Base-by-base conservation (phyloP, 2,329 filamentous ascomycete species). In the Talaromyces atroroseus region DNA sequence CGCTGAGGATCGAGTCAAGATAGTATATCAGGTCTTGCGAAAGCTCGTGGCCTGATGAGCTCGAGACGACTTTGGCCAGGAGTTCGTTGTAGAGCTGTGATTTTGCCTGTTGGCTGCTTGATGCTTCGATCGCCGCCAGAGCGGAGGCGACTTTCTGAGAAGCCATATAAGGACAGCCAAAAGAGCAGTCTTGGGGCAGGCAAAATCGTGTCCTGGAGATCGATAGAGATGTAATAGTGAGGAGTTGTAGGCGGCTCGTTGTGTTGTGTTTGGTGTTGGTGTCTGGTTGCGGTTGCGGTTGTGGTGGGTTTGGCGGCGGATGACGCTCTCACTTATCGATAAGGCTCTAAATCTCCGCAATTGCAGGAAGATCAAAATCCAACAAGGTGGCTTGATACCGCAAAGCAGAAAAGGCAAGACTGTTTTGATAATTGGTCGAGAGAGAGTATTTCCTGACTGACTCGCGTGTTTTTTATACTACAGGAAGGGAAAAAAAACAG, bases 1-100 rank as follows among this genome's bases (percentile, higher is more conserved):
- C 85, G 61, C 77, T 79, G 61, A 92, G 82, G 53, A 92, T 80
- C 50, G 91, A 82, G 64, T 86, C 80, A 54, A 86, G 78, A 63
- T 89, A 86, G 65, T 83, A 82, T 59, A 83, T 84, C 58, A 92
- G 79, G 70, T 92, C 85, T 59, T 80, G 70, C 56, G 79, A 69
- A 48, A 83, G 74, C 54, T 80, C 74, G 20, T 76, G 71, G 36
- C 72, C 64, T 7, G 74, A 69, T 11, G 70, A 65, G 57, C 75
- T 75, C 12, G 75, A 68, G 52, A 82, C 74, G 67, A 85, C 82
- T 50, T 78, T 73, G 60, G 77, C 71, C 60, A 87, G 79, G n/a
- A 85, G 74, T 20, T 78, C 71, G 56, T 76, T 80, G 75, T 86
- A 86, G 45, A 74, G 77, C 23, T 80, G 71, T 44, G 80, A 71